phyloP scores from a whole-genome alignment of 2,329 filamentous ascomycete species.

The Colletotrichum acutatum region DNA sequence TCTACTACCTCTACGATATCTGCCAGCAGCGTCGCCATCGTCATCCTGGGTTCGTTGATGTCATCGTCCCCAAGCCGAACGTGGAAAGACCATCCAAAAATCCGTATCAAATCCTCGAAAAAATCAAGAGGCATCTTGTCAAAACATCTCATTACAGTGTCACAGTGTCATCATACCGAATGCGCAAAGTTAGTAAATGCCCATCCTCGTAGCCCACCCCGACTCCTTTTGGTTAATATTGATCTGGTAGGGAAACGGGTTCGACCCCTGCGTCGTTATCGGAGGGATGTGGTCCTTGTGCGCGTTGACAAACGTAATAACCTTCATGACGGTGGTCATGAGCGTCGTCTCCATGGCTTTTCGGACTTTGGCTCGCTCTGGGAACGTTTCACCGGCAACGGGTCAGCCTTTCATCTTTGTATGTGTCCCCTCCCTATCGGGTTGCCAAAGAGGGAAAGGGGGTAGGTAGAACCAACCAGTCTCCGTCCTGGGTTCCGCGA shows the following conservation, averaged over 20 bases:
- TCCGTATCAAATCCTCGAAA: neutral
- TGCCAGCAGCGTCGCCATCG: neutral
- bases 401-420: neutral
- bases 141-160: neutral
- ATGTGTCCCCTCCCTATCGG: too few species aligned
- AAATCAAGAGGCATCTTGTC: neutral
- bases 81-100: neutral
- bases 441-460: neutral
- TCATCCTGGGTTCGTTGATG: neutral
- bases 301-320: slow-evolving; percentile 85
- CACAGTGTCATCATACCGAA: neutral
- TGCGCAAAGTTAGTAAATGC: slow-evolving; percentile 63
- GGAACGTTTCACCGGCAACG: neutral
- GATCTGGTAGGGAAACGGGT: slow-evolving; percentile 96
- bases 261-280: slow-evolving; percentile 92
- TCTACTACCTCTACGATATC: neutral
- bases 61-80: neutral
- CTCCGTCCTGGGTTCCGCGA: slow-evolving; percentile 89
- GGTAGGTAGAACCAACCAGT: slow-evolving; percentile 70
- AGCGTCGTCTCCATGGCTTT: slow-evolving; percentile 92
- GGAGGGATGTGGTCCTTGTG: slow-evolving; percentile 97
- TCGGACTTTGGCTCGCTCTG: slow-evolving; percentile 89
- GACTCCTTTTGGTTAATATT: slow-evolving; percentile 85
- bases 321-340: slow-evolving; percentile 87
- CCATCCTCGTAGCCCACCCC: slow-evolving; percentile 82